phyloP scores from a whole-genome alignment of 495 filamentous ascomycete genomes.

The Apiosordaria backusii region DNA sequence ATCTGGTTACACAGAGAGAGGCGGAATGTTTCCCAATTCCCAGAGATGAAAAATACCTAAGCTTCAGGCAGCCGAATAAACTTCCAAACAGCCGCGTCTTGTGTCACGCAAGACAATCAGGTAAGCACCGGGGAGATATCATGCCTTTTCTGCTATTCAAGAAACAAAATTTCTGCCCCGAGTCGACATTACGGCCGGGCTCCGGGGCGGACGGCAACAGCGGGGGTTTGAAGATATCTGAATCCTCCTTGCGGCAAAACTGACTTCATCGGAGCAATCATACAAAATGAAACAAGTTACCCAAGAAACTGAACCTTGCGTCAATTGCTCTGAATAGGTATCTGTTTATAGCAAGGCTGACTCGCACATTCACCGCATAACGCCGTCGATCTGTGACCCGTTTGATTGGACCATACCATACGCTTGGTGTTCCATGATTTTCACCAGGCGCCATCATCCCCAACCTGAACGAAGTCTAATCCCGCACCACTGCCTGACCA shows the following conservation, averaged over 20 bases:
- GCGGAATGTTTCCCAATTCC: no score
- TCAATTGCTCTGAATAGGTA: neutral
- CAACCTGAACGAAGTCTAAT: no score
- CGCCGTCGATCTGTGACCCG: neutral
- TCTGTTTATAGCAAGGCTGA: neutral
- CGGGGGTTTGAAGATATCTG: neutral
- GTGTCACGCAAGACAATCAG: no score
- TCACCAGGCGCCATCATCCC: no score
- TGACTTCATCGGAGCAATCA: neutral
- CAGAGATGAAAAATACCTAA: no score
- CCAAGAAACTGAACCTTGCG: neutral
- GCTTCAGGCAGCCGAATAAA: no score
- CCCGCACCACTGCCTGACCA: neutral
- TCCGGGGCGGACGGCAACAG: neutral
- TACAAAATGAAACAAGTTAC: neutral
- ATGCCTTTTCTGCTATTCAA: neutral
- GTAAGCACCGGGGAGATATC: neutral
- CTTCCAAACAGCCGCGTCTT: no score
- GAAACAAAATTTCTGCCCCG: neutral
- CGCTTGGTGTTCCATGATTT: no score
- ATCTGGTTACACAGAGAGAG: neutral
- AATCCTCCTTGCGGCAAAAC: neutral
- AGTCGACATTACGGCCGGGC: neutral
- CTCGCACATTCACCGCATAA: neutral
- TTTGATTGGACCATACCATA: neutral